Percentiles rank a stretch among this genome's conserved stretches.
phyloP scores from a whole-genome alignment of 495 filamentous ascomycete species.

The Saxophila tyrrhenica region DNA sequence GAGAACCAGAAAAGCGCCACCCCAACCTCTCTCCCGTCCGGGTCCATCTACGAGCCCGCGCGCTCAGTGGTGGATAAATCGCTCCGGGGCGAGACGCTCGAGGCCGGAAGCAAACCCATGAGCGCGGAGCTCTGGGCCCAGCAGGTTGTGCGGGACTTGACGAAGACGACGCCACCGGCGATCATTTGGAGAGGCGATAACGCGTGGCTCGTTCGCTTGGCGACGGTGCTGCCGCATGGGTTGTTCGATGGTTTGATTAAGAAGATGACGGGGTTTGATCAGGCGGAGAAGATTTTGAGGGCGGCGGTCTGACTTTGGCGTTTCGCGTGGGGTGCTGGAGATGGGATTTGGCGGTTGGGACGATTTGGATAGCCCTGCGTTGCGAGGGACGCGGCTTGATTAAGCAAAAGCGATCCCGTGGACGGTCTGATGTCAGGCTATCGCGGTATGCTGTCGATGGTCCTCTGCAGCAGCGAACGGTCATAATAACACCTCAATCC shows the following conservation, averaged over 20 bases:
- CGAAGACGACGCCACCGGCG: conserved; percentile 21
- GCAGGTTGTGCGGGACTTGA: conserved; percentile 23
- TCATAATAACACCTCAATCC: not conserved
- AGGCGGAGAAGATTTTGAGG: conserved; percentile 11
- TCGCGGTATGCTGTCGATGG: not conserved
- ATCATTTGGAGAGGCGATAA: conserved; percentile 29
- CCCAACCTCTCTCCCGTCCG: not conserved
- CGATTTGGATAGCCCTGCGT: no score
- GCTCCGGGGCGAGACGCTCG: not conserved
- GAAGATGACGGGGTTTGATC: conserved; percentile 28
- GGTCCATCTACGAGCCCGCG: conserved; percentile 14
- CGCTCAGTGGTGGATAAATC: conserved; percentile 10
- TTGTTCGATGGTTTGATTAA: conserved; percentile 26
- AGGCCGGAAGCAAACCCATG: not conserved
- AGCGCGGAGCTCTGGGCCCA: conserved; percentile 25
- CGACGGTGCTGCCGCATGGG: conserved; percentile 22
- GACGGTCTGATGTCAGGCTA: no score
- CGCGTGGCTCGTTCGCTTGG: conserved; percentile 20
- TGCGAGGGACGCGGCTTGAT: not conserved
- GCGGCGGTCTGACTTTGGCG: no score
- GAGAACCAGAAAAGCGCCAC: not conserved
- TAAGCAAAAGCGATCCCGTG: no score
- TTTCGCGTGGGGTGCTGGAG: no score
- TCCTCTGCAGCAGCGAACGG: not conserved
- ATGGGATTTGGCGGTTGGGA: no score